Evolutionary conservation across 345 rosid genomes (phyloP).

Genomic region (Geranium brycei): DNA sequence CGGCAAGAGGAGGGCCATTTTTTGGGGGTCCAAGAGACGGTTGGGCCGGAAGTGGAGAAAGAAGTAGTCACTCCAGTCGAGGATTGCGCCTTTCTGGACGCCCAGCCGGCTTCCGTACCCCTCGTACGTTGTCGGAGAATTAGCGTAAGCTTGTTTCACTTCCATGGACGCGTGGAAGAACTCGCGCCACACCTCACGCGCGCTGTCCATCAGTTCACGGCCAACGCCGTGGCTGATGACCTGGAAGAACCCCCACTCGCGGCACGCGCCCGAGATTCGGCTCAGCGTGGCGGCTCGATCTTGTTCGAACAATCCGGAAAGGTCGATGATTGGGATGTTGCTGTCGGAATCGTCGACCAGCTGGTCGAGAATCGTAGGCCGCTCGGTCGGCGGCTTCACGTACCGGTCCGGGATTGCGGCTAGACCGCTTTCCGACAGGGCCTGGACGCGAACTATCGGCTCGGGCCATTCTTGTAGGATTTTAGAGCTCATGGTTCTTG

Average conservation of each 20-base stretch:
- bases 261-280: conserved; percentile 42
- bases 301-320: conserved; percentile 25
- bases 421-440: conserved; percentile 49
- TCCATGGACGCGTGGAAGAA: conserved; percentile 70
- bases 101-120: conserved; percentile 91
- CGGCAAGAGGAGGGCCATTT: conserved; percentile 83
- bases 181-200: conserved; percentile 54
- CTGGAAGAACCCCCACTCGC: conserved; percentile 90
- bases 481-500: conserved; percentile 24
- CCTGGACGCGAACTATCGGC: conserved; percentile 84
- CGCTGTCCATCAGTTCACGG: conserved; percentile 49
- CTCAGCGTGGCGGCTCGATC: conserved; percentile 8
- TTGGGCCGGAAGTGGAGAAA: conserved; percentile 63
- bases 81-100: conserved; percentile 67
- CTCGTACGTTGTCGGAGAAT: conserved; percentile 72
- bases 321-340: conserved; percentile 73
- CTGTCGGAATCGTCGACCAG: neutral
- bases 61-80: conserved; percentile 93
- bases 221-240: conserved; percentile 71
- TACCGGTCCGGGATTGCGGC: conserved; percentile 52
- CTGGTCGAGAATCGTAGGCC: conserved; percentile 27
- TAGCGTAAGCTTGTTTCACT: conserved; percentile 48
- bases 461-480: conserved; percentile 81
- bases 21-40: conserved; percentile 39
- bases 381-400: conserved; percentile 47